Base-by-base conservation (phyloP, 1,284 basidiomycete species). In the Ganoderma boninense region DNA sequence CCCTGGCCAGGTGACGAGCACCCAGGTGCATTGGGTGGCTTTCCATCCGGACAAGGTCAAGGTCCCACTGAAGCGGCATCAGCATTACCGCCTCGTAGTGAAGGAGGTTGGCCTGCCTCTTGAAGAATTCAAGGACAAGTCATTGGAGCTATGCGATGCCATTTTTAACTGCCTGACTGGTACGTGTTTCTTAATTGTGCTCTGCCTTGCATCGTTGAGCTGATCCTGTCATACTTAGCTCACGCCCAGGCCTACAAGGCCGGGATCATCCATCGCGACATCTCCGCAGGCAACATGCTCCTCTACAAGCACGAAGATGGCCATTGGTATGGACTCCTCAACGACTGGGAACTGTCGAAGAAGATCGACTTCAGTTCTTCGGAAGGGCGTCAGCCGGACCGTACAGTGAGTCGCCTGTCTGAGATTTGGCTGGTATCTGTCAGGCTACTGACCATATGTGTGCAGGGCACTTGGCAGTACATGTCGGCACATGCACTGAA, bases 71-170 rank as follows among this genome's bases (percentile, higher is more conserved):
- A 69, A 68, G 46, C 23, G 11, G 8, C 69, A 73, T 26, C 32
- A 35, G 18, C 73, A 74, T 40, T 72, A 73, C 26, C 65, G 73
- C 26, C 54, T 74, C 4, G 69, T 71, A 0, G 59, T 72, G 10
- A 49, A 68, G 29, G 71, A 72, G n/a, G 66, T 74, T 13, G 73
- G 71, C 5, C 23, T 44, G n/a, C 68, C 71, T 11, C 29, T 74
- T 2, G 29, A 57, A 1, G 23, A 61, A 10, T 72, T 74, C 40
- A 20, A 52, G 35, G 20, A 13, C 1, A 64, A 54, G 0, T 26
- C 3, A 4, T 38, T 35, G 8, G 29, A 57, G 10, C n/a, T 71
- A 1, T 54, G 68, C 13, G 4, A 4, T 13, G 57, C 29, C 13
- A 2, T 72, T 3, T 38, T 26, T n/a, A 46, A 57, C 46, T 64